phyloP scores from a whole-genome alignment of 1,139 yeast genomes.

The Kodamaea sp. region DNA sequence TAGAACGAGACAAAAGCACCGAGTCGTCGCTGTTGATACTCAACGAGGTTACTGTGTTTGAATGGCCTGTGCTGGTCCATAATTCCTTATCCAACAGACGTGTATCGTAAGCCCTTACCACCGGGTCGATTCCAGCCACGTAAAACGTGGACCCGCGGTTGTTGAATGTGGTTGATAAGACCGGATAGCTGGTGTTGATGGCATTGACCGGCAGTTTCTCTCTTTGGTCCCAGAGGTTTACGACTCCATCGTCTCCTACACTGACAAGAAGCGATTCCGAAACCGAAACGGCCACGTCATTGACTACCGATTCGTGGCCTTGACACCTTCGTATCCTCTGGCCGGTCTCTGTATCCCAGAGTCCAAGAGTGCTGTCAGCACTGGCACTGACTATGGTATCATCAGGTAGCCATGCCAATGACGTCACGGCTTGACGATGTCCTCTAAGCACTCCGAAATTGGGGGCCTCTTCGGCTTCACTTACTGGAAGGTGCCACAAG shows the following conservation, averaged over 20 bases:
- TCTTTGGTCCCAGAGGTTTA: constrained; percentile 65
- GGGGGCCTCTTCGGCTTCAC: constrained; percentile 22
- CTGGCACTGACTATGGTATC: constrained; percentile 44
- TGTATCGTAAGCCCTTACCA: constrained; percentile 57
- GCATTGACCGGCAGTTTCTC: constrained; percentile 33
- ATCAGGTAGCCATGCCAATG: constrained; percentile 47
- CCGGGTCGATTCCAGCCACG: constrained; percentile 69
- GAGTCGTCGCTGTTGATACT: constrained; percentile 52
- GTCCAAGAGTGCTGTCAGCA: constrained; percentile 53
- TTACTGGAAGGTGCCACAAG: constrained; percentile 46
- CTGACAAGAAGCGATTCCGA: constrained; percentile 43
- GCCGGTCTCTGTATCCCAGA: constrained; percentile 67
- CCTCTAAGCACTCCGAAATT: constrained; percentile 45
- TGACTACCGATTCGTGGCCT: constrained; percentile 57
- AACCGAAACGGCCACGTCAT: constrained; percentile 43
- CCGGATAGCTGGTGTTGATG: constrained; percentile 54
- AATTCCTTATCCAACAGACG: constrained; percentile 38
- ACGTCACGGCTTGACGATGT: constrained; percentile 54
- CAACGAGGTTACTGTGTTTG: constrained; percentile 51
- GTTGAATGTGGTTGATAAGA: constrained; percentile 52
- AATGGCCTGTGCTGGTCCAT: constrained; percentile 51
- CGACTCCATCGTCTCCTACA: constrained; percentile 67
- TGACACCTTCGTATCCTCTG: constrained; percentile 51
- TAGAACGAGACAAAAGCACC: constrained; percentile 54
- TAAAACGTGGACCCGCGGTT: constrained; percentile 45